Evolutionary conservation across 768 basidiomycete genomes (phyloP), one percentile per base, ranked within the genome.

Genomic region (Lyophyllum decastes): DNA sequence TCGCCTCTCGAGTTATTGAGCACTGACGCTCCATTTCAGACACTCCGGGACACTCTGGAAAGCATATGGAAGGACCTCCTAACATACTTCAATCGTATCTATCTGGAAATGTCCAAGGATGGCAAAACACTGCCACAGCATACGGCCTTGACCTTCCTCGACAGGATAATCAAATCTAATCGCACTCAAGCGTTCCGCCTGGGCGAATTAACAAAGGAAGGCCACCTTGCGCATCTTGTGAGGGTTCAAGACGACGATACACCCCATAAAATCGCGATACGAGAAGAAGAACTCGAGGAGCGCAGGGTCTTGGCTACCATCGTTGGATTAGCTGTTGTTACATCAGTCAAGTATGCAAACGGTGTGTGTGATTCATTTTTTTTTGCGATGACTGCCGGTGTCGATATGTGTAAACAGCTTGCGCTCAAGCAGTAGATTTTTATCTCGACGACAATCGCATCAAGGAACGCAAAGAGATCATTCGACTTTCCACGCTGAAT

Each of bases 391-490:
- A 21, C 16, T 25, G 5, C 25, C 6, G 24, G 40, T 12, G 2
- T 17, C 26, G 4, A 46, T 43, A n/a, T 4, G 44, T n/a, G 2
- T 7, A 56, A 22, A 11, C 11, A 71, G 68, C 60, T 1, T 68
- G 66, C 44, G 57, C 64, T 0, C 68, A 64, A 11, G 70, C 66
- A 12, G 62, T 71, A 14, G 61, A 67, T 30, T 69, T 69, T 27
- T 71, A 71, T 50, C 60, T 71, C 9, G 62, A 62, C 43, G 61
- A 68, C 22, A 44, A 54, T 14, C 59, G 58, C 40, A 16, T 10
- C 6, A 21, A 53, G 2, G 68, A 67, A 27, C 58, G 60, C 2
- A 41, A 65, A 25, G 58, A 60, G 38, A 68, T 71, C 33, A 49
- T 68, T 4, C 35, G 50, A 24, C 48, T 70, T 10, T 63, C 63